Evolutionary conservation across 2,329 filamentous ascomycete species (phyloP), one percentile per base, ranked within the genome.

Genomic region (Elsinoe arachidis): DNA sequence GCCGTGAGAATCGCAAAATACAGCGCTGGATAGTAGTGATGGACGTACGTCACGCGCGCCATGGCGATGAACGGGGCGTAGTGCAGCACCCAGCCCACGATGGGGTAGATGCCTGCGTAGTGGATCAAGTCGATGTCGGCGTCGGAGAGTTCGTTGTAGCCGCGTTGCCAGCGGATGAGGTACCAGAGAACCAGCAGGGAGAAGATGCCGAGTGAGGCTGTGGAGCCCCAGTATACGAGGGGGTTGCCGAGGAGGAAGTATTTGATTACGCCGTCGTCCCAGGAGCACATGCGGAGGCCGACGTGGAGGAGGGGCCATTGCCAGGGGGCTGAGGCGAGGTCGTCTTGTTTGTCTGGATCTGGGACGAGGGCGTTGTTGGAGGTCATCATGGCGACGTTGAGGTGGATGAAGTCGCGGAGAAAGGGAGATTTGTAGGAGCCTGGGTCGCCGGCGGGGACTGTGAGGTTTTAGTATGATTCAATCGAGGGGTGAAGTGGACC

Each of bases 301-400:
- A 97, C 93, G 67, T 97, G 80, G 39, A 99, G 83, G 62, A 99
- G 83, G 17, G 93, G 93, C 93, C 93, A 99, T 75, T 99, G 91
- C 93, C 93, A 99, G 79, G 91, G 96, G 63, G 90, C 80, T 12
- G 93, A 99, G 33, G 93, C 93, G 49, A 99, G 83, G 68, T 99
- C 93, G 68, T 99, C 93, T 73, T 99, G 93, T 81, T 99, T 99
- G 72, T 99, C 93, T 3, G 93, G 92, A 68, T 99, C 93, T 3
- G 93, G 93, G 17, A 99, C 90, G 46, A 99, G 83, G 21, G 93
- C 93, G 69, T 99, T 99, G 80, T 99, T 99, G 38, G 93, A 97
- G 2, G 93, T 99, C 92, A 97, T 96, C 93, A 99, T 99, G 61
- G 93, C 93, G 61, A 99, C 93, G 70, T 99, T 99, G 61, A 97